Evolutionary conservation across 495 filamentous ascomycete genomes (phyloP).

Genomic region (Penicillium nucicola): DNA sequence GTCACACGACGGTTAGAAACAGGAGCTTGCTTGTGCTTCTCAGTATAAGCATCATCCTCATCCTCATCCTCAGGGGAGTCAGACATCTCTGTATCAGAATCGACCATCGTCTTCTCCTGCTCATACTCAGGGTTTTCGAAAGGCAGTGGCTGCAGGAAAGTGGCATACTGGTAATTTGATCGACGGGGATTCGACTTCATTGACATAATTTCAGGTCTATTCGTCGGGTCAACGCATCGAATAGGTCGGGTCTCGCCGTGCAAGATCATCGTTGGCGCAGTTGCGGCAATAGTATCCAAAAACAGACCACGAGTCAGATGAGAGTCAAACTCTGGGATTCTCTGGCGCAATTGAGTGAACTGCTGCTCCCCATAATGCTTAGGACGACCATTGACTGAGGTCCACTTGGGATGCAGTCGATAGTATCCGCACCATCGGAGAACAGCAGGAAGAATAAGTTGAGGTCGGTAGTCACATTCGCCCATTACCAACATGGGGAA

Average conservation of each 20-base stretch:
- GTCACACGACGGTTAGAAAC: no score
- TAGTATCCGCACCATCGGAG: conserved; percentile 4
- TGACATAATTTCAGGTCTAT: background rate
- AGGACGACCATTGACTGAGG: background rate
- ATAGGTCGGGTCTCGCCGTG: background rate
- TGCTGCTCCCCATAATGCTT: background rate
- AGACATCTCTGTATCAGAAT: no score
- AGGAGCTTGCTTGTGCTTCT: background rate
- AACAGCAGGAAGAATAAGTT: conserved; percentile 3
- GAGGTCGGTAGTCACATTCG: background rate
- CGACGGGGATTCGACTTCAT: background rate
- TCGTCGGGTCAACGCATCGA: background rate
- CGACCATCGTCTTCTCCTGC: background rate
- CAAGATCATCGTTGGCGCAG: background rate
- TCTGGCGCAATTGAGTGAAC: background rate
- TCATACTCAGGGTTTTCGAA: background rate
- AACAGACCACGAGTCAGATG: background rate
- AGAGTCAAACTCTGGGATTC: background rate
- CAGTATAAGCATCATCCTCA: no score
- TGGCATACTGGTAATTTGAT: conserved; percentile 7
- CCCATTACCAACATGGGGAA: background rate
- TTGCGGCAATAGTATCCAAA: background rate
- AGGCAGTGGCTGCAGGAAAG: conserved; percentile 4
- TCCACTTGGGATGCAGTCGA: background rate
- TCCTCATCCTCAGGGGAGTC: no score